Evolutionary conservation across 352 stramenopile genomes (phyloP).

Genomic region (Ochromonadaceae sp.): DNA sequence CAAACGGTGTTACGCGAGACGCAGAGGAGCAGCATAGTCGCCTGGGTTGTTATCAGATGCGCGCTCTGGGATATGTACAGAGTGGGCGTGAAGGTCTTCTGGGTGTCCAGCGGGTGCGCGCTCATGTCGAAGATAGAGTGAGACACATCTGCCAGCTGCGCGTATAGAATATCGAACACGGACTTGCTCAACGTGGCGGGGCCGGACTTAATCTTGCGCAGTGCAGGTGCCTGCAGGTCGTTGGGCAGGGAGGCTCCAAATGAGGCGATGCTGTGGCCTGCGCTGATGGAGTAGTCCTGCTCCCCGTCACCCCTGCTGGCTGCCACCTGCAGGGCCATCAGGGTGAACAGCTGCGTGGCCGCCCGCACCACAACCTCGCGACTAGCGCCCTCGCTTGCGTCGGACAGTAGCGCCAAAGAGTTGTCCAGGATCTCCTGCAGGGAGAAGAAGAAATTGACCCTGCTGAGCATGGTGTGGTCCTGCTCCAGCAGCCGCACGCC

Average conservation of each 20-base stretch:
- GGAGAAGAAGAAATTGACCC: neutral
- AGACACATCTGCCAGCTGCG: neutral
- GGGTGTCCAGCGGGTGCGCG: too few species aligned
- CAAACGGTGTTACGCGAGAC: too few species aligned
- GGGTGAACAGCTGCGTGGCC: constrained; percentile 5
- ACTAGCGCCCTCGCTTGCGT: neutral
- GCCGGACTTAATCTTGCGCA: neutral
- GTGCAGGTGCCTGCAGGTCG: neutral
- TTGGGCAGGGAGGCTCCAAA: neutral
- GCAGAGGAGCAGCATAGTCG: too few species aligned
- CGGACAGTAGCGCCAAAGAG: neutral
- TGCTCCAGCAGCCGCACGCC: neutral
- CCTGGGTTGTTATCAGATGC: too few species aligned
- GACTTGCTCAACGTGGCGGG: constrained; percentile 7
- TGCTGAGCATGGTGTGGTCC: neutral
- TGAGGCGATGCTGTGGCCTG: neutral
- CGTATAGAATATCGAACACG: constrained; percentile 11
- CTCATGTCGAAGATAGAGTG: neutral
- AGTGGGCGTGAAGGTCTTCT: too few species aligned
- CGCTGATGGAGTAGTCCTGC: too few species aligned
- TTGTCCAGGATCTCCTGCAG: constrained; percentile 4
- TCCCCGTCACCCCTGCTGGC: neutral
- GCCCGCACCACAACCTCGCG: neutral
- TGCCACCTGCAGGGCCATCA: constrained; percentile 10
- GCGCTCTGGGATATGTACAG: too few species aligned